phyloP scores from a whole-genome alignment of 352 stramenopile species.

The Phytophthora tubulina region DNA sequence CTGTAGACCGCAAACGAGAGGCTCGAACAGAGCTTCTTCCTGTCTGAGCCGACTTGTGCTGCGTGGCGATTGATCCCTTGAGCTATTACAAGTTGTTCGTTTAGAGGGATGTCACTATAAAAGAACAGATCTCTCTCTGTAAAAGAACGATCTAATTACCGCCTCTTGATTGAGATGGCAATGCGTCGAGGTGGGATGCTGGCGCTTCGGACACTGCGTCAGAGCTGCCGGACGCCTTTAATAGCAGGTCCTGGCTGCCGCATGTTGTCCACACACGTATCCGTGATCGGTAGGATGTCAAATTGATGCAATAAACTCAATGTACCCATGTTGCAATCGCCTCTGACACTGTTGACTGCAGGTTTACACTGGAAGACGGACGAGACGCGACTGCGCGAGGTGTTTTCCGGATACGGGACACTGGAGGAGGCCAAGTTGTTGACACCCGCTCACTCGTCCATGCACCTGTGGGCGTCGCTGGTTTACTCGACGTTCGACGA shows the following conservation, averaged over 20 bases:
- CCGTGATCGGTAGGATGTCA: constrained; percentile 55
- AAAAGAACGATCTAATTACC: constrained; percentile 19
- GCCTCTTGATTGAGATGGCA: constrained; percentile 12
- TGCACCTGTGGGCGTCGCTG: constrained; percentile 70
- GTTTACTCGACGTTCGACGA: constrained; percentile 79
- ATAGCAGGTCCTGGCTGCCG: constrained; percentile 4
- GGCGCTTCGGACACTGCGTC: constrained; percentile 27
- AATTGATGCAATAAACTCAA: not conserved
- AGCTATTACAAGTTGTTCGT: constrained; percentile 37
- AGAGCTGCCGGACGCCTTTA: constrained; percentile 5
- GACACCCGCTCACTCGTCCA: constrained; percentile 65
- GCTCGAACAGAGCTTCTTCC: constrained; percentile 19
- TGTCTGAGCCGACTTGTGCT: not conserved
- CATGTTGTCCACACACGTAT: constrained; percentile 61
- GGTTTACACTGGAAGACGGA: constrained; percentile 88
- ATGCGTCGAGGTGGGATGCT: constrained; percentile 24
- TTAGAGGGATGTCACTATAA: constrained; percentile 6
- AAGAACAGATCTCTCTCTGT: not conserved
- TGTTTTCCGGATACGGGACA: constrained; percentile 62
- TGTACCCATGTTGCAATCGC: constrained; percentile 20
- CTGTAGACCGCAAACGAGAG: not conserved
- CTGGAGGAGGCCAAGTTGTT: constrained; percentile 70
- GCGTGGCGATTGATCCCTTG: constrained; percentile 20
- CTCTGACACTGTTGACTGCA: constrained; percentile 29
- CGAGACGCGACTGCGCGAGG: constrained; percentile 68